These are phyloP conservation scores for Warburgia ugandensis DNA, from an alignment of 164 flowering plant species.

Conservation along the genomic window DNA sequence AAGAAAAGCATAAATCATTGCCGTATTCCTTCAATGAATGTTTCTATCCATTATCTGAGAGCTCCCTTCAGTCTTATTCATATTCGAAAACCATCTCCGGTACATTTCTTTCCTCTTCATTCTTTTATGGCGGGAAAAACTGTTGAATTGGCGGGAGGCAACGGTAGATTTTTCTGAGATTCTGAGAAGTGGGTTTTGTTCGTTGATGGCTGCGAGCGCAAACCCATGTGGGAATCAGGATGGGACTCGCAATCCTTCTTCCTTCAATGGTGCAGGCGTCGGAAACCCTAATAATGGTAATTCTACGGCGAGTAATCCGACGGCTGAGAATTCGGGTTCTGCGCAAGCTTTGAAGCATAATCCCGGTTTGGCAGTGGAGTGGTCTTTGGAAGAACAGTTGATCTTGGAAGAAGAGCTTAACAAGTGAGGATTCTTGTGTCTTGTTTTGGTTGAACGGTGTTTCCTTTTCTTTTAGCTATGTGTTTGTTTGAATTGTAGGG, in stretches of 20 bases:
- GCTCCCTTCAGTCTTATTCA: conserved; percentile 6
- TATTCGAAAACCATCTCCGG: not conserved
- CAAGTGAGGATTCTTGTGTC: conserved; percentile 36
- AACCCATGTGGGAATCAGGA: conserved; percentile 47
- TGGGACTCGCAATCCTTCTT: conserved; percentile 16
- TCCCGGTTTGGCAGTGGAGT: conserved; percentile 48
- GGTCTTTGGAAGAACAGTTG: conserved; percentile 52
- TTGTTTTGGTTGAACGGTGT: no score
- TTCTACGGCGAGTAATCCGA: no score
- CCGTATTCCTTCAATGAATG: no score
- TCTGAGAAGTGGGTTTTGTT: conserved; percentile 5
- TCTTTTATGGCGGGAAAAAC: no score
- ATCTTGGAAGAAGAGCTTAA: conserved; percentile 43
- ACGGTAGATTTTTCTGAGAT: conserved; percentile 3
- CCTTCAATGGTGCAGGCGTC: conserved; percentile 24
- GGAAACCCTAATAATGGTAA: no score
- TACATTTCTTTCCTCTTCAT: not conserved
- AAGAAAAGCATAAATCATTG: no score
- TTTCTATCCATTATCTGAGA: no score
- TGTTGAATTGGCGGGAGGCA: conserved; percentile 31
- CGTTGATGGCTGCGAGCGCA: conserved; percentile 40
- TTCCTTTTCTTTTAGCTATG: no score
- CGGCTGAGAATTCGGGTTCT: conserved; percentile 16
- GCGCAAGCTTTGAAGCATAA: conserved; percentile 38
- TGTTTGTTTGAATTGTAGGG: no score